Percentiles rank a stretch among this genome's conserved stretches.
Conservation (phyloP, 371 early-diverging fungal species). For the Capniomyces stellatus region DNA sequence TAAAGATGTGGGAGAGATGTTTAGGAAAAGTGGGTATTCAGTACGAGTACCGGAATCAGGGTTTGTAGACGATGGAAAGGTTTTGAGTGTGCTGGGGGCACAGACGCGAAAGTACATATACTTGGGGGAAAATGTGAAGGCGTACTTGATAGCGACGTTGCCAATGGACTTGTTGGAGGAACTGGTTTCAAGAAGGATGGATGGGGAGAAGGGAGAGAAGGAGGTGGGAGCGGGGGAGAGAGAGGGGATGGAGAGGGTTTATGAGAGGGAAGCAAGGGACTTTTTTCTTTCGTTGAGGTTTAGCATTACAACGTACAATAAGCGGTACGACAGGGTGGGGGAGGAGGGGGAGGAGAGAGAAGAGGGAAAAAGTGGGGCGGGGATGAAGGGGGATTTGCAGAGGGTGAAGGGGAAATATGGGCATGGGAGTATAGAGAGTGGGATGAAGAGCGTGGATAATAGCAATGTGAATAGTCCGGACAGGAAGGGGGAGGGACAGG, state of each 20-base stretch:
- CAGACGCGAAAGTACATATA: not conserved
- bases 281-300: not conserved
- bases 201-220: not conserved
- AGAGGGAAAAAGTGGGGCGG: no score
- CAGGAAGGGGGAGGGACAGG: no score
- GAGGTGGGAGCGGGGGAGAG: not conserved
- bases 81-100: not conserved
- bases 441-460: no score
- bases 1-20: not conserved
- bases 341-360: no score
- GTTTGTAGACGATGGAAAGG: not conserved
- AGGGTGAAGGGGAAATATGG: no score
- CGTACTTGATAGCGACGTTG: not conserved
- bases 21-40: not conserved
- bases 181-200: not conserved
- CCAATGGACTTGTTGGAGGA: not conserved
- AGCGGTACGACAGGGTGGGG: no score
- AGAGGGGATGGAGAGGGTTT: not conserved
- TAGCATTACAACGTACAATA: no score
- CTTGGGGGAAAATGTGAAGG: not conserved
- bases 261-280: not conserved
- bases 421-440: no score
- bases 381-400: no score
- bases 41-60: not conserved
- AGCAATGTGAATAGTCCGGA: no score